phyloP scores from a whole-genome alignment of 371 early-diverging fungal species.

The Apophysomyces ossiformis region DNA sequence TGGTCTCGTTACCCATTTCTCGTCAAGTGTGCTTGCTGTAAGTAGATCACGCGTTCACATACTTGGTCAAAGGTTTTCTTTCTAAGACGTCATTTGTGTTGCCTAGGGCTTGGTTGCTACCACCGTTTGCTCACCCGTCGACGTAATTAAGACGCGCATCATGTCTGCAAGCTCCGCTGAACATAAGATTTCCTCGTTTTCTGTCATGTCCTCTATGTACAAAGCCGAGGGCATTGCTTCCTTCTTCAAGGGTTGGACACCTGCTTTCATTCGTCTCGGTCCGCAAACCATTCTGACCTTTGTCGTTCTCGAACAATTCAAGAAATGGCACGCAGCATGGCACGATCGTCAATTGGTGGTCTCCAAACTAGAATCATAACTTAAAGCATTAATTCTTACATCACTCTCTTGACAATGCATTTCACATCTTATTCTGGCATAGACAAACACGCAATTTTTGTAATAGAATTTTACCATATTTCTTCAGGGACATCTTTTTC shows the following conservation, averaged over 20 bases:
- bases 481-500: background rate
- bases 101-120: slow-evolving; percentile 70
- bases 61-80: slow-evolving; percentile 2
- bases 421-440: background rate
- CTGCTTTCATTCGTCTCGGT: slow-evolving; percentile 65
- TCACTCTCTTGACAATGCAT: background rate
- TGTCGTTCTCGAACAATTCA: slow-evolving; percentile 68
- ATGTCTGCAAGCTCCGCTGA: slow-evolving; percentile 58
- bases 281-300: slow-evolving; percentile 76
- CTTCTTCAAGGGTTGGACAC: slow-evolving; percentile 78
- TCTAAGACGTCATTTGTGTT: background rate
- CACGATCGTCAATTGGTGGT: slow-evolving; percentile 19
- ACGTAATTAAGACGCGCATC: slow-evolving; percentile 78
- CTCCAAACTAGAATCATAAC: slow-evolving; percentile 10
- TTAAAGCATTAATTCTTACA: background rate
- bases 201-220: slow-evolving; percentile 51
- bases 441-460: background rate
- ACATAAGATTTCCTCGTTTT: slow-evolving; percentile 37
- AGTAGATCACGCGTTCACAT: slow-evolving; percentile 8
- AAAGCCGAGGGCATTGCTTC: slow-evolving; percentile 63
- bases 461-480: background rate
- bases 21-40: slow-evolving; percentile 63
- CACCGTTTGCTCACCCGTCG: slow-evolving; percentile 69
- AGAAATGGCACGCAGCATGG: slow-evolving; percentile 43
- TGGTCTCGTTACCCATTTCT: slow-evolving; percentile 61